Base-by-base conservation (phyloP, 176 grass and related monocot genomes). In the Oryza longistaminata region DNA sequence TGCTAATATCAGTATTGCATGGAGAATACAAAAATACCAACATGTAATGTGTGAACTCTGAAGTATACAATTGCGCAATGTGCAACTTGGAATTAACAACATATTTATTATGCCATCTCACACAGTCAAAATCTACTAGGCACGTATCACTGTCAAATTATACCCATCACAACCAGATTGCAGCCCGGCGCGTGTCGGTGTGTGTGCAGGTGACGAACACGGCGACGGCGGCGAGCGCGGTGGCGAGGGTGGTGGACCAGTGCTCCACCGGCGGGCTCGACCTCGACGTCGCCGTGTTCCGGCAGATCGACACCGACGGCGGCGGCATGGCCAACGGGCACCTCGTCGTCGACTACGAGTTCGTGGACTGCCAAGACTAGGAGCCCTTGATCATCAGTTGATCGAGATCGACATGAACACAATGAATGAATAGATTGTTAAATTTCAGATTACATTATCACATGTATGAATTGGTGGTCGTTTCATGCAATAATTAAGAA, bases 211-310 rank as follows among this genome's bases (percentile, higher is more conserved):
- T 93, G 73, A 90, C 82, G 1, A 93, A 93, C 73, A 90, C 29
- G 10, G 88, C 78, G 29, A 93, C 85, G 2, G 33, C 62, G 8
- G 29, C 78, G 8, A 49, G 75, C 26, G 16, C 67, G 22, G 82
- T 79, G 24, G 88, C 87, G 10, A 90, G 91, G 73, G 87, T 93
- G 39, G 77, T 93, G 12, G 91, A 90, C 52, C 91, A 88, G 45
- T 93, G 91, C 45, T 31, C 73, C 4, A 88, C 86, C 26, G 88
- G 88, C 58, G 92, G 92, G 11, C 64, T 94, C 3, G 88, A 94
- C 82, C 70, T 91, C 29, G 88, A 94, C 14, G 58, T 83, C 9
- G 87, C 79, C 7, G 86, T 94, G 11, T 94, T 94, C 70, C 16
- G 37, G 42, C 26, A 90, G 79, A n/a, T 91, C 39, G 88, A 93